A percentile compares a stretch with the other conserved stretches of the same genome.
phyloP scores from a whole-genome alignment of 805 yeast species.

The Lipomyces starkeyi region DNA sequence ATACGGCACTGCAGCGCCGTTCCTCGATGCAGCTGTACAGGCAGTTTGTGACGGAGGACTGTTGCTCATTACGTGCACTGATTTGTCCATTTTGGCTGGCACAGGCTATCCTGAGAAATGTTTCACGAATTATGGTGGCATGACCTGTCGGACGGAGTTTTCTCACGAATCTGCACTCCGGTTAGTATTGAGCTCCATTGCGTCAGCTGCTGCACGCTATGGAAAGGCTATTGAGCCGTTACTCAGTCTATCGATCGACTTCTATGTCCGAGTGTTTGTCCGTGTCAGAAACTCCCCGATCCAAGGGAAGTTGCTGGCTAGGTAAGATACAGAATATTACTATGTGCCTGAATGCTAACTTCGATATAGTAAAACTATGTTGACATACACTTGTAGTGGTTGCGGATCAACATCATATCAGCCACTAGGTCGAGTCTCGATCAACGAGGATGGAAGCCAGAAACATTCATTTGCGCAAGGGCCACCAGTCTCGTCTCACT shows the following conservation, averaged over 20 bases:
- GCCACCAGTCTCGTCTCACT: constrained; percentile 63
- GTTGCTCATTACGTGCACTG: constrained; percentile 92
- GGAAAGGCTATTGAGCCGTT: constrained; percentile 87
- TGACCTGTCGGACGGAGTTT: constrained; percentile 76
- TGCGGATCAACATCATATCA: constrained; percentile 78
- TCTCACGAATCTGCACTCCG: constrained; percentile 94
- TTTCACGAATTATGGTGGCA: constrained; percentile 92
- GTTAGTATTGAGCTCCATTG: constrained; percentile 75
- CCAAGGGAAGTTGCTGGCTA: constrained; percentile 75
- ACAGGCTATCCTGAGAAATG: constrained; percentile 97
- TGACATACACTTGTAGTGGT: constrained; percentile 83
- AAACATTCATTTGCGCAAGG: constrained; percentile 71
- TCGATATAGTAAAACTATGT: constrained; percentile 66
- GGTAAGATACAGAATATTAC: constrained; percentile 6
- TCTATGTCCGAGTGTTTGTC: constrained; percentile 85
- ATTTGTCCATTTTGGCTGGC: constrained; percentile 93
- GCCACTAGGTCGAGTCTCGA: constrained; percentile 67
- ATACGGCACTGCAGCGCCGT: constrained; percentile 96
- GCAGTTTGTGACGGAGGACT: constrained; percentile 83
- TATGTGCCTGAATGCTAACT: background rate
- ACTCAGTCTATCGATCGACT: constrained; percentile 85
- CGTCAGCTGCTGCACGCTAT: constrained; percentile 86
- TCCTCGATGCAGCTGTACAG: constrained; percentile 89
- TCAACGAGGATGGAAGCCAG: constrained; percentile 41
- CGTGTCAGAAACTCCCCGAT: constrained; percentile 78